Conservation (phyloP, 1,284 basidiomycete species). For the Pseudozyma pruni region DNA sequence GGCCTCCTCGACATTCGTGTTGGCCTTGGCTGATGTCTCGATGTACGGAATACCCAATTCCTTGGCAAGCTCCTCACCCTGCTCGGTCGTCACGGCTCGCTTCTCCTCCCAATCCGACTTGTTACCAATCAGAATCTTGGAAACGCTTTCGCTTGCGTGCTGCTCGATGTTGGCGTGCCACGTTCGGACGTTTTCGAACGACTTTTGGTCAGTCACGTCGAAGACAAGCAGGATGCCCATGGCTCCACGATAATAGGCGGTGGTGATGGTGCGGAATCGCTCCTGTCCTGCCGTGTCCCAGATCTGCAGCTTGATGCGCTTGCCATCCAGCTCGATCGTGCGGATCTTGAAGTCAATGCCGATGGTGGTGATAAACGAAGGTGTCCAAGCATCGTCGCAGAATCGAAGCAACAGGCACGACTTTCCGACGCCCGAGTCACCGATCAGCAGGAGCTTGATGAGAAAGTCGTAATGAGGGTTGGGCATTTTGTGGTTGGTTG, state of each 20-base stretch:
- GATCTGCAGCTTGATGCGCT: slow-evolving; percentile 96
- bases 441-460: slow-evolving; percentile 64
- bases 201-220: slow-evolving; percentile 97
- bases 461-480: slow-evolving; percentile 66
- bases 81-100: slow-evolving; percentile 86
- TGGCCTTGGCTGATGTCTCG: slow-evolving; percentile 97
- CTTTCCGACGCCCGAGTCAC: slow-evolving; percentile 78
- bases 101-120: slow-evolving; percentile 99
- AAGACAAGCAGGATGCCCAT: slow-evolving; percentile 99
- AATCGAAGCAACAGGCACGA: slow-evolving; percentile 97
- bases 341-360: slow-evolving; percentile 78
- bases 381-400: slow-evolving; percentile 99
- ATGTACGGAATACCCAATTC: slow-evolving; percentile 94
- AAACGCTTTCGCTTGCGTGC: slow-evolving; percentile 97
- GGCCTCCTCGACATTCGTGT: slow-evolving; percentile 97
- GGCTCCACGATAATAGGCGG: slow-evolving; percentile 99
- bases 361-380: slow-evolving; percentile 99
- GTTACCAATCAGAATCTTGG: slow-evolving; percentile 99
- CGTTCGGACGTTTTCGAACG: slow-evolving; percentile 97
- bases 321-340: slow-evolving; percentile 94
- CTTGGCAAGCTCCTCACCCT: slow-evolving; percentile 77
- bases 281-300: slow-evolving; percentile 99
- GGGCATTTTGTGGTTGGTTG: slow-evolving; percentile 48
- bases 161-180: slow-evolving; percentile 99
- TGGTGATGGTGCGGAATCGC: slow-evolving; percentile 98